Conservation (phyloP, 1,284 basidiomycete genomes). For the Sparassis latifolia region DNA sequence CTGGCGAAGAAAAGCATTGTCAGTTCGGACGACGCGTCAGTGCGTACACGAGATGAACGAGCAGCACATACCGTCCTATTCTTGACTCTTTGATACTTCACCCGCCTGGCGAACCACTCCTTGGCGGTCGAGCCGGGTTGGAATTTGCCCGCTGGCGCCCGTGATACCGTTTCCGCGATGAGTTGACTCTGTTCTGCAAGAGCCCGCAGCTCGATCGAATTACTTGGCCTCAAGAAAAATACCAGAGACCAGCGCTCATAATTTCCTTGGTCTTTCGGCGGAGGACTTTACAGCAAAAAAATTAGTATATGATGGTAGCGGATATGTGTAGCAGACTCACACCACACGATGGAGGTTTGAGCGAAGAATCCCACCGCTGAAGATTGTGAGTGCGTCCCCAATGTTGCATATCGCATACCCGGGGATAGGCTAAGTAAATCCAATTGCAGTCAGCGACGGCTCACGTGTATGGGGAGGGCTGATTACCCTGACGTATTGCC, state of each 20-base stretch:
- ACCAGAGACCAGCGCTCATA: constrained; percentile 29
- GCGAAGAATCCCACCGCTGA: constrained; percentile 31
- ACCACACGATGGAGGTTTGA: constrained; percentile 31
- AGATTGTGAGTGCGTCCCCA: constrained; percentile 33
- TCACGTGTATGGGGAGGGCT: background rate
- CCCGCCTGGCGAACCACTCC: constrained; percentile 23
- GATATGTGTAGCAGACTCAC: constrained; percentile 16
- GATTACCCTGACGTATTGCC: constrained; percentile 60
- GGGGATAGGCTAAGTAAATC: constrained; percentile 19
- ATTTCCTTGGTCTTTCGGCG: constrained; percentile 24
- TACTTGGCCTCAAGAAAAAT: constrained; percentile 30
- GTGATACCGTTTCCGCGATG: constrained; percentile 18
- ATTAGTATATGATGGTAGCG: constrained; percentile 7
- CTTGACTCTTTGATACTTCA: constrained; percentile 22
- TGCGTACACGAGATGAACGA: background rate
- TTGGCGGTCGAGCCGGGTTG: constrained; percentile 16
- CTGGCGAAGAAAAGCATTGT: background rate
- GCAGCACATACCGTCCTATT: constrained; percentile 15
- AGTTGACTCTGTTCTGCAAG: constrained; percentile 17
- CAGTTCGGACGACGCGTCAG: background rate
- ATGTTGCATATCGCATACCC: constrained; percentile 31
- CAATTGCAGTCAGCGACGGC: background rate
- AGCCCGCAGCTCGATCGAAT: constrained; percentile 20
- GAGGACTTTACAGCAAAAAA: constrained; percentile 13
- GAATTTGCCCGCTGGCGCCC: constrained; percentile 5